These are phyloP conservation scores for Nakataea oryzae DNA, from an alignment of 2,329 filamentous ascomycete species.

Conservation along the genomic window DNA sequence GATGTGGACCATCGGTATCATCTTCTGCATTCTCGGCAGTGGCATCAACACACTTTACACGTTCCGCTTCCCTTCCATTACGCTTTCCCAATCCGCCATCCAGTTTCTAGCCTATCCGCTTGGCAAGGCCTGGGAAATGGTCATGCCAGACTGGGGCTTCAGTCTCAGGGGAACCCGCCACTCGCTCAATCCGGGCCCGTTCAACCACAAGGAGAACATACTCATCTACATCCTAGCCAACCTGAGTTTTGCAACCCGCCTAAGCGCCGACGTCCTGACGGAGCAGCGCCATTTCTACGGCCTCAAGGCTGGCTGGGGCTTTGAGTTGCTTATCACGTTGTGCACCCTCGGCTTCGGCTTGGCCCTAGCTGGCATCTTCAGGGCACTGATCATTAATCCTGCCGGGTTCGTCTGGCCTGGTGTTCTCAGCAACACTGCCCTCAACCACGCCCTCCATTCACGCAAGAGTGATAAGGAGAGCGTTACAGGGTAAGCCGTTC, in stretches of 20 bases:
- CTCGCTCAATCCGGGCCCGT: constrained; percentile 28
- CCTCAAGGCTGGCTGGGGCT: constrained; percentile 31
- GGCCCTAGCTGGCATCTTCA: constrained; percentile 33
- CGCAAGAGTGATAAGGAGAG: constrained; percentile 19
- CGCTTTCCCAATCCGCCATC: constrained; percentile 21
- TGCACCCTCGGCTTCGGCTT: constrained; percentile 34
- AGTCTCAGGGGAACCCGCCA: constrained; percentile 13
- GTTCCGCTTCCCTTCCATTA: constrained; percentile 23
- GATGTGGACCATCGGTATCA: constrained; percentile 26
- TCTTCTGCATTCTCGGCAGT: constrained; percentile 24
- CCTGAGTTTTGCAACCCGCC: constrained; percentile 29
- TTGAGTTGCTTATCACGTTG: constrained; percentile 28
- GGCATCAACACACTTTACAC: constrained; percentile 30
- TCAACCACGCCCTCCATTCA: constrained; percentile 30
- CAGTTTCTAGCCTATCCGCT: constrained; percentile 33
- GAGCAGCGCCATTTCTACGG: constrained; percentile 29
- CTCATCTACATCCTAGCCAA: constrained; percentile 33
- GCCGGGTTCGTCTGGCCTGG: constrained; percentile 41
- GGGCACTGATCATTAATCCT: constrained; percentile 32
- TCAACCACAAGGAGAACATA: constrained; percentile 28
- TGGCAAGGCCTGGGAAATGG: constrained; percentile 25
- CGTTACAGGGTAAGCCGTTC: neutral
- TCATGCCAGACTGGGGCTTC: constrained; percentile 19
- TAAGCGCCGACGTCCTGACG: constrained; percentile 22
- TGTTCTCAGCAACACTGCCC: constrained; percentile 34